Conservation (phyloP, 768 basidiomycete species). For the Tricholomella constricta region DNA sequence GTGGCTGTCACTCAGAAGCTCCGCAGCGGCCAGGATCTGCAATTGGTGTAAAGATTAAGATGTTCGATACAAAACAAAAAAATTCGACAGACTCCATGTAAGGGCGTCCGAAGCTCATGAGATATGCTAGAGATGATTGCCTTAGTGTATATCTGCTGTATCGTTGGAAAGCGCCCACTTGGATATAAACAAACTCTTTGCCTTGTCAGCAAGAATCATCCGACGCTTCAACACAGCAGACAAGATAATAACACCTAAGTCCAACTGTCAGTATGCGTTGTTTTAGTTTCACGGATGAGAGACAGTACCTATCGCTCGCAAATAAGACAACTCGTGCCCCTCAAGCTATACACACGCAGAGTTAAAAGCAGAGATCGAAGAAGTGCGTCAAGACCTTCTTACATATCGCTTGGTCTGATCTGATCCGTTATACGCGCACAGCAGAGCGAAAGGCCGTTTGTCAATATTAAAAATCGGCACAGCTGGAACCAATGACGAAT, state of each 20-base stretch:
- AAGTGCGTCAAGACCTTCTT: slow-evolving; percentile 5
- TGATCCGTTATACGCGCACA: slow-evolving; percentile 89
- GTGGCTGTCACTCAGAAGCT: slow-evolving; percentile 83
- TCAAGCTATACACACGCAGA: slow-evolving; percentile 66
- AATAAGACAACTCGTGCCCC: slow-evolving; percentile 87
- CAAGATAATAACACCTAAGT: slow-evolving; percentile 81
- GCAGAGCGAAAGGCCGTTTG: slow-evolving; percentile 85
- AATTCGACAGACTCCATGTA: slow-evolving; percentile 71
- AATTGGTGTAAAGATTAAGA: slow-evolving; percentile 2
- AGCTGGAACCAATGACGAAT: slow-evolving; percentile 41
- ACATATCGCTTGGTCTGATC: slow-evolving; percentile 83
- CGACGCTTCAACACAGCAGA: slow-evolving; percentile 90
- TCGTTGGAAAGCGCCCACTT: slow-evolving; percentile 52
- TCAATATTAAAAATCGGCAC: slow-evolving; percentile 95
- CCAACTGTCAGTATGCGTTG: slow-evolving; percentile 3
- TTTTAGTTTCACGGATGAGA: neutral
- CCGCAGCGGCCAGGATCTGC: slow-evolving; percentile 88
- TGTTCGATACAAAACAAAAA: neutral
- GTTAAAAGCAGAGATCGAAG: slow-evolving; percentile 3
- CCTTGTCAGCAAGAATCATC: slow-evolving; percentile 94
- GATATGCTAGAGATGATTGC: slow-evolving; percentile 60
- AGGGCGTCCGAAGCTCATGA: slow-evolving; percentile 86
- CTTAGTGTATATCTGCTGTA: neutral
- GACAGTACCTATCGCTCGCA: slow-evolving; percentile 78
- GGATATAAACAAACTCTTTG: slow-evolving; percentile 90